Evolutionary conservation across 495 filamentous ascomycete species (phyloP), one percentile per base, ranked within the genome.

Genomic region (Emericellopsis terricola): DNA sequence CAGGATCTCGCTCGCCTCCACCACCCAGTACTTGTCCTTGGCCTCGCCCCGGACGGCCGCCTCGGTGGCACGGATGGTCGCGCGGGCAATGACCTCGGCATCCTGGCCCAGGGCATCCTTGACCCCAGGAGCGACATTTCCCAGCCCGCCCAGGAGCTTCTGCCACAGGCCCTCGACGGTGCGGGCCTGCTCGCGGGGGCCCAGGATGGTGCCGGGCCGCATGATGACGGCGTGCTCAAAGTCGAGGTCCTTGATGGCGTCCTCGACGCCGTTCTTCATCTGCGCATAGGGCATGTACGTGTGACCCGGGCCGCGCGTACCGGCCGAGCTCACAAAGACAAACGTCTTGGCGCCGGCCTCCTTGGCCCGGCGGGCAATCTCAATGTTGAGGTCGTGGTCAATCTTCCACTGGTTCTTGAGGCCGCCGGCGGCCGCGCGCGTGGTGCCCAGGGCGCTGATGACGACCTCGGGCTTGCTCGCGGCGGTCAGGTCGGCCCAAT

Each of bases 201-300:
- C 84, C n/a, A 79, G 41, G 42, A 93, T 76, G 39, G 83, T 31
- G 1, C 80, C 84, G 8, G 84, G 84, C 13, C 71, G 61, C 30
- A 92, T 30, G 23, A 93, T 74, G 19, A 86, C 69, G 8, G 69
- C 73, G 33, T 74, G 65, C 27, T 80, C 73, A 44, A 92, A 93
- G 0, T 61, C 77, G 15, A 85, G 50, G 15, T 45, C 62, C 49
- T 73, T 68, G 19, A 86, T 61, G n/a, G 72, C 63, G 19, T 85
- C 75, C 45, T 93, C 84, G 21, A 86, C 66, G 45, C 83, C 76
- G 9, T 62, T 65, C 59, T 92, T 92, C 78, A 91, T 86, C 43
- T 68, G 62, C 3, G 53, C 31, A 47, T 87, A 84, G 0, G 70
- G 60, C 3, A 70, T 41, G 1, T 37, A 37, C 19, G 24, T 31